A percentile compares a stretch with the other conserved stretches of the same genome.
These are phyloP conservation scores for Durusdinium trenchii DNA, from an alignment of 73 alveolate species.

Conservation along the genomic window DNA sequence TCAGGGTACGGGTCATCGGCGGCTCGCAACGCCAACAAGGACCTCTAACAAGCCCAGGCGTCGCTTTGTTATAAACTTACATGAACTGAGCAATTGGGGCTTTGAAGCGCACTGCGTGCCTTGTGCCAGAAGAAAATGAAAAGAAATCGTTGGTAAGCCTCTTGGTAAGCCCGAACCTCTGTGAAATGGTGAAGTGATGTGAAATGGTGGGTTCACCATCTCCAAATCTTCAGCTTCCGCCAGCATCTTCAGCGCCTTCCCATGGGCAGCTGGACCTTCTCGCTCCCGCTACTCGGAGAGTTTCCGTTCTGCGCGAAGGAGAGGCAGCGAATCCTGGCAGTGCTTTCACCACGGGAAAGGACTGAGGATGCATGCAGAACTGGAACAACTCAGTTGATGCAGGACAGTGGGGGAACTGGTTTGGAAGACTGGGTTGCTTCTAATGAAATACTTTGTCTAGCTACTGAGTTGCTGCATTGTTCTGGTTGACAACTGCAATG, in stretches of 20 bases:
- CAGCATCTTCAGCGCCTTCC: conserved; percentile 29
- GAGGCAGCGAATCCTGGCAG: conserved; percentile 33
- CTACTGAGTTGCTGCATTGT: no score
- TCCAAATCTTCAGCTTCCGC: background rate
- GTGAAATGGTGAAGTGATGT: background rate
- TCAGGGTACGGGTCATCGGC: background rate
- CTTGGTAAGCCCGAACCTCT: no score
- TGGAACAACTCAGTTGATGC: no score
- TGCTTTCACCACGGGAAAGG: background rate
- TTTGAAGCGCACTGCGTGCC: background rate
- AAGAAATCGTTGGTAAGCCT: background rate
- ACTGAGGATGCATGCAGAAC: background rate
- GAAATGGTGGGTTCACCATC: background rate
- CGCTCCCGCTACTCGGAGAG: conserved; percentile 35
- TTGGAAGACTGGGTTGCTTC: background rate
- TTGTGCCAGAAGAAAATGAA: background rate
- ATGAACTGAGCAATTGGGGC: background rate
- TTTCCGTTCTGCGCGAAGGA: conserved; percentile 27
- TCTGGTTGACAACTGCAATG: no score
- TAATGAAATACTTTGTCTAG: no score
- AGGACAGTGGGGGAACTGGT: background rate
- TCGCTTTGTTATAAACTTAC: no score
- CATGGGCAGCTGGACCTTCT: conserved; percentile 14
- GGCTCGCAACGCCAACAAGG: background rate
- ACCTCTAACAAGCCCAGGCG: background rate